phyloP scores from a whole-genome alignment of 116 monocot genomes.

The Phalaenopsis hybrid region DNA sequence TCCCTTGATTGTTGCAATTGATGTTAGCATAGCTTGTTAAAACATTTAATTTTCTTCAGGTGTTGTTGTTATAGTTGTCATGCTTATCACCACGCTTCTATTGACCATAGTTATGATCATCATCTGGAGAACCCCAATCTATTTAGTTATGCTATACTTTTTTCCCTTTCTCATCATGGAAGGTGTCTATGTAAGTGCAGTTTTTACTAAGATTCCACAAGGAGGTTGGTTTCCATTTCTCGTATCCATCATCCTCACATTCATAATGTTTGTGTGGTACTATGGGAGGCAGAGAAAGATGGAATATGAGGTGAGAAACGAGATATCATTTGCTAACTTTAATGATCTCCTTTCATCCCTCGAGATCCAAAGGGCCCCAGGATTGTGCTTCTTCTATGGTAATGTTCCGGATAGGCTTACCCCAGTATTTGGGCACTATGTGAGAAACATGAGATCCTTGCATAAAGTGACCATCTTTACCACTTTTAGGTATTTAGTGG shows the following conservation, averaged over 20 bases:
- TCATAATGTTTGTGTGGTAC: constrained; percentile 76
- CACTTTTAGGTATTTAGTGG: constrained; percentile 50
- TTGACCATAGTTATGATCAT: constrained; percentile 71
- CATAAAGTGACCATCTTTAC: constrained; percentile 57
- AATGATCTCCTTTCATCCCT: constrained; percentile 29
- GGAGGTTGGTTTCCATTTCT: constrained; percentile 85
- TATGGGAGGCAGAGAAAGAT: constrained; percentile 60
- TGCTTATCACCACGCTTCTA: constrained; percentile 74
- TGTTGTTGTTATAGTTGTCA: constrained; percentile 78
- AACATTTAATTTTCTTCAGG: constrained; percentile 31
- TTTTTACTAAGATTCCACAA: constrained; percentile 57
- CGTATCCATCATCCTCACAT: constrained; percentile 61
- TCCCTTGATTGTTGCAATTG: not conserved
- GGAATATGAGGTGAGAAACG: constrained; percentile 55
- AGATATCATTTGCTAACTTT: constrained; percentile 38
- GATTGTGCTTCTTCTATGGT: constrained; percentile 70
- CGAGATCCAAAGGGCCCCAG: constrained; percentile 54
- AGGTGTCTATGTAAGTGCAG: constrained; percentile 61
- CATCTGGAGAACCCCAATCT: constrained; percentile 48
- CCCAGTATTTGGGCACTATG: constrained; percentile 61
- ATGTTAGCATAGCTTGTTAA: not conserved
- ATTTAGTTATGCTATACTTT: constrained; percentile 40
- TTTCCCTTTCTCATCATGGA: constrained; percentile 46
- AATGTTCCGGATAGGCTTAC: constrained; percentile 66
- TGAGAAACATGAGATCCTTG: constrained; percentile 51